These are phyloP conservation scores for Sanghuangporus baumii DNA, from an alignment of 1,284 basidiomycete genomes.

Conservation along the genomic window DNA sequence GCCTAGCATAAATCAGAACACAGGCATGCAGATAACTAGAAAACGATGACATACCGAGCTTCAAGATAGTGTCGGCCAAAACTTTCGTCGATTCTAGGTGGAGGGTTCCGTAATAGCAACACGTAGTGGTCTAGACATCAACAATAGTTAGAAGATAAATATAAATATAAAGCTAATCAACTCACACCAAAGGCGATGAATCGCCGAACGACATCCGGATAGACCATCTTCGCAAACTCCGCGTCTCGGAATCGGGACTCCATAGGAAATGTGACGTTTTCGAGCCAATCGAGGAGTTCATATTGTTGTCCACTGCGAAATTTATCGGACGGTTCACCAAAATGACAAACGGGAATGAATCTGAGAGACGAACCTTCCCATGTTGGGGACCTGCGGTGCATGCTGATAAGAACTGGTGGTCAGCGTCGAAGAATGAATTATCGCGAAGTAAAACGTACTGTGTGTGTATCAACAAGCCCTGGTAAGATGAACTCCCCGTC, in stretches of 20 bases:
- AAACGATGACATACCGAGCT: constrained; percentile 41
- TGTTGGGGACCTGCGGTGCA: constrained; percentile 84
- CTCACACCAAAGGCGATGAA: constrained; percentile 75
- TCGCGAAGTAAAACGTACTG: constrained; percentile 42
- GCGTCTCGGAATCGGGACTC: constrained; percentile 78
- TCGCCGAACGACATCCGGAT: constrained; percentile 69
- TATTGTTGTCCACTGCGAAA: constrained; percentile 62
- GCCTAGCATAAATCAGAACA: constrained; percentile 36
- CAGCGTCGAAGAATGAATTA: constrained; percentile 1
- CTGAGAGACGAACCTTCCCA: constrained; percentile 52
- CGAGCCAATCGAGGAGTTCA: constrained; percentile 90
- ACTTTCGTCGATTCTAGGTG: constrained; percentile 80
- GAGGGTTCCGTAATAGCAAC: constrained; percentile 86
- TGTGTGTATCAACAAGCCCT: constrained; percentile 89
- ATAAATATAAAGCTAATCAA: constrained; percentile 13
- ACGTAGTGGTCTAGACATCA: constrained; percentile 77
- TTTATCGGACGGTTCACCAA: not conserved
- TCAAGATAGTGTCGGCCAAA: constrained; percentile 72
- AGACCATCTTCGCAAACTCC: constrained; percentile 67
- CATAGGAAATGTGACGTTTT: constrained; percentile 83
- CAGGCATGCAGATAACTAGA: not conserved
- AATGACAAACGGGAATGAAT: constrained; percentile 1
- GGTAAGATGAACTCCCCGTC: constrained; percentile 81
- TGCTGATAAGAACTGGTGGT: constrained; percentile 44
- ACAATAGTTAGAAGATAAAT: not conserved